phyloP scores from a whole-genome alignment of 2,329 filamentous ascomycete genomes.

The Xylariaceae sp. region DNA sequence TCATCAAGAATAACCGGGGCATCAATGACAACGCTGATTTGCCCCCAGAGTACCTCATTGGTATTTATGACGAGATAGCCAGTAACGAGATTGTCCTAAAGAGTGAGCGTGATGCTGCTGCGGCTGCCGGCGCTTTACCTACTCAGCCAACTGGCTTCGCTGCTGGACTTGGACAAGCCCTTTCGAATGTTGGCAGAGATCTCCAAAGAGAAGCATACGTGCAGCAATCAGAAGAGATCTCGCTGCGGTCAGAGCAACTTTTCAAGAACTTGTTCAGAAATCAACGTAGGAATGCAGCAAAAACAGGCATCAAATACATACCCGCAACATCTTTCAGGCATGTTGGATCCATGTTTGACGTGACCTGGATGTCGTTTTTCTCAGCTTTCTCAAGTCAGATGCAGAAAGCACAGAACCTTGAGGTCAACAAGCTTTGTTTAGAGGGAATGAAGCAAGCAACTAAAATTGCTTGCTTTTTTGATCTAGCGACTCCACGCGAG shows the following conservation, averaged over 20 bases:
- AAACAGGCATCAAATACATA: conserved; percentile 77
- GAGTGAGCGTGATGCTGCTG: conserved; percentile 88
- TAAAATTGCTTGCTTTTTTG: conserved; percentile 90
- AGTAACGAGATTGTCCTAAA: conserved; percentile 92
- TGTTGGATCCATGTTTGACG: conserved; percentile 97
- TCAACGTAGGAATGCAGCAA: conserved; percentile 79
- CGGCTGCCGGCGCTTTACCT: conserved; percentile 70
- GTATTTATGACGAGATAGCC: conserved; percentile 91
- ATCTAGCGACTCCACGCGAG: conserved; percentile 88
- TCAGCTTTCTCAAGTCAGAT: conserved; percentile 92
- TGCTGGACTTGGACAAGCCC: conserved; percentile 82
- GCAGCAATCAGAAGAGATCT: conserved; percentile 94
- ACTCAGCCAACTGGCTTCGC: conserved; percentile 72
- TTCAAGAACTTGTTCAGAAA: conserved; percentile 93
- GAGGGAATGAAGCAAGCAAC: conserved; percentile 96
- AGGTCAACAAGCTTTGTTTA: conserved; percentile 89
- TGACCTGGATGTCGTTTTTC: conserved; percentile 99
- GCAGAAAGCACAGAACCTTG: conserved; percentile 90
- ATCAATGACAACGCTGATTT: conserved; percentile 97
- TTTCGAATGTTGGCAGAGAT: conserved; percentile 91
- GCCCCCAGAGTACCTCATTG: conserved; percentile 86
- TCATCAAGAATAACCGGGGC: conserved; percentile 98
- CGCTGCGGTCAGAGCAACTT: conserved; percentile 74
- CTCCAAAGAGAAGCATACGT: conserved; percentile 91
- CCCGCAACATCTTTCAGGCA: conserved; percentile 93